phyloP scores from a whole-genome alignment of 2,329 filamentous ascomycete species.

The Aureobasidium sp. region DNA sequence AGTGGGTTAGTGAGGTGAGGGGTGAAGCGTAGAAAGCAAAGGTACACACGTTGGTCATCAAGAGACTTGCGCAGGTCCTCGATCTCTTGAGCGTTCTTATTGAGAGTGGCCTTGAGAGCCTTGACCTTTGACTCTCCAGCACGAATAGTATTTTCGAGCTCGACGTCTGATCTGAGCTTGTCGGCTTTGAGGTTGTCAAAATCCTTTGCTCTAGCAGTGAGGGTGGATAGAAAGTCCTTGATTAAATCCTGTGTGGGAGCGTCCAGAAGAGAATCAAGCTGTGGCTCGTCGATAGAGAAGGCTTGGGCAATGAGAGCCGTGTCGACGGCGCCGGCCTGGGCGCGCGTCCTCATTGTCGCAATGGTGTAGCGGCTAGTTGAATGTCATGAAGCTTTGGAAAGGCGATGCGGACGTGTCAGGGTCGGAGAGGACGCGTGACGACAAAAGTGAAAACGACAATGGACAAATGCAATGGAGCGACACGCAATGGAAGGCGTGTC shows the following conservation, averaged over 20 bases:
- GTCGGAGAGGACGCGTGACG: neutral
- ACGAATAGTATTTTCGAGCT: slow-evolving; percentile 83
- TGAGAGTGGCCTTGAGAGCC: slow-evolving; percentile 68
- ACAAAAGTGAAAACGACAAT: neutral
- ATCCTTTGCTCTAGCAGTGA: slow-evolving; percentile 72
- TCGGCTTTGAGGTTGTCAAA: slow-evolving; percentile 74
- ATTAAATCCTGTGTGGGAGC: slow-evolving; percentile 73
- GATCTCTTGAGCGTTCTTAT: slow-evolving; percentile 75
- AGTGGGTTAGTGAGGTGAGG: slow-evolving; percentile 11
- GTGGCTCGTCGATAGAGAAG: slow-evolving; percentile 58
- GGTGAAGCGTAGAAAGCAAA: neutral
- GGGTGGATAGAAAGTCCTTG: slow-evolving; percentile 60
- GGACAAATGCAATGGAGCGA: neutral
- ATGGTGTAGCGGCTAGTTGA: neutral
- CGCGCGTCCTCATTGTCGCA: slow-evolving; percentile 40
- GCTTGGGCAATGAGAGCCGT: slow-evolving; percentile 64
- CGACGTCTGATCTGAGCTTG: slow-evolving; percentile 82
- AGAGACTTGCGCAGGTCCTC: slow-evolving; percentile 74
- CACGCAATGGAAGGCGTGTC: neutral
- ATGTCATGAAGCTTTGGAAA: slow-evolving; percentile 2
- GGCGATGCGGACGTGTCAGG: neutral
- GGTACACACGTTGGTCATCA: slow-evolving; percentile 62
- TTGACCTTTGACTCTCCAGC: slow-evolving; percentile 75
- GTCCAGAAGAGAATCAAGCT: slow-evolving; percentile 52
- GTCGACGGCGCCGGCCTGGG: slow-evolving; percentile 50